Evolutionary conservation across 176 grass and related monocot species (phyloP), one percentile per base, ranked within the genome.

Genomic region (Eleusine indica): DNA sequence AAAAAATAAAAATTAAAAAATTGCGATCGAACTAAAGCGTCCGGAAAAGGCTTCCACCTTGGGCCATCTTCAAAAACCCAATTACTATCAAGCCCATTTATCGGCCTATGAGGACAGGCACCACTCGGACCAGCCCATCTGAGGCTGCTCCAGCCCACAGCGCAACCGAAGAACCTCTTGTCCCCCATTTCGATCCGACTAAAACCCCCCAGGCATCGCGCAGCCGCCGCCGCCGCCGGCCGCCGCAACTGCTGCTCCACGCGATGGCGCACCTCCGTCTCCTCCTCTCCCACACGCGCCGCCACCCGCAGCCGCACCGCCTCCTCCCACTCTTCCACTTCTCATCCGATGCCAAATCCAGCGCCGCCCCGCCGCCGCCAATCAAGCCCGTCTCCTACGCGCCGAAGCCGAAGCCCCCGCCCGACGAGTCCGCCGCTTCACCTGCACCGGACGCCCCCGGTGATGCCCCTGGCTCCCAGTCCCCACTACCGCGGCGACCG

Each of bases 351-450:
- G 76, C 88, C 87, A 83, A 64, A 46, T 79, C 78, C 40, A 15
- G 79, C 49, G 61, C 62, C 52, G 16, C 47, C 76, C 30, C 63
- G 48, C 75, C 92, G 40, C 56, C 75, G 25, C 74, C 88, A 43
- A 88, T 97, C 86, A 87, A 85, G 42, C 92, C 94, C 66, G 94
- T 97, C 60, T 91, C 86, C 4, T 97, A 97, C 74, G 80, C 90
- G 9, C 69, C 79, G 25, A 97, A 91, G 87, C 84, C 92, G 54
- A 70, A 87, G 76, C 64, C 83, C 65, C 37, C 81, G 32, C 76
- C 68, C 49, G 85, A 84, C 1, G 83, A 83, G 44, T 1, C 47
- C 47, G 39, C 56, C 3, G 37, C 84, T 7, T 37, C 84, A 17
- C 2, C 67, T 18, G 53, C 6, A 16, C 51, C 80, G 28, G 9